These are phyloP conservation scores for Combretum micranthum DNA, from an alignment of 345 rosid genomes.

Conservation along the genomic window DNA sequence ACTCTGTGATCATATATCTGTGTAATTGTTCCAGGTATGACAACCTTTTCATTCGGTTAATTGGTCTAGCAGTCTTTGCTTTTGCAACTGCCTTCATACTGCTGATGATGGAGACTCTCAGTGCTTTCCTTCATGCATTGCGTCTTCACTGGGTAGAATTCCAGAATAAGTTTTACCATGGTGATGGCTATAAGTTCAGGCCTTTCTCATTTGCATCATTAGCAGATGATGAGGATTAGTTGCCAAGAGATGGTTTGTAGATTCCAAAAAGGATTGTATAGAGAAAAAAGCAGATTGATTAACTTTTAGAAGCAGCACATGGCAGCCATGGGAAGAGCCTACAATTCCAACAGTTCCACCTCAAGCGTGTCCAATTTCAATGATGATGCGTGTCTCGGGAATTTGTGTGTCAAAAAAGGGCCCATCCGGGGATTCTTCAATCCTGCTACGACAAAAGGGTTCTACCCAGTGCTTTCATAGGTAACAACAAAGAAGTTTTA, in stretches of 20 bases:
- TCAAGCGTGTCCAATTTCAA: too few species aligned
- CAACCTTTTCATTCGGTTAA: constrained; percentile 54
- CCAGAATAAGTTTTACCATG: constrained; percentile 82
- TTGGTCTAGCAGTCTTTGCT: constrained; percentile 81
- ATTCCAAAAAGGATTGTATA: neutral
- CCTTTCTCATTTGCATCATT: constrained; percentile 74
- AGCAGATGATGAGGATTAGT: constrained; percentile 60
- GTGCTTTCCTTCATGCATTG: constrained; percentile 92
- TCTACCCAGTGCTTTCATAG: too few species aligned
- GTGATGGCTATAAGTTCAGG: constrained; percentile 92
- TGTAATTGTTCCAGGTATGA: constrained; percentile 54
- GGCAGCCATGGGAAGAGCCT: constrained; percentile 1
- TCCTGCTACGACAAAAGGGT: too few species aligned
- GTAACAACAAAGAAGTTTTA: too few species aligned
- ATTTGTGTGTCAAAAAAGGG: too few species aligned
- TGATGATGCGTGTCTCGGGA: too few species aligned
- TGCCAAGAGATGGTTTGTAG: too few species aligned
- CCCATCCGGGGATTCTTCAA: too few species aligned
- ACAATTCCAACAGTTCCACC: too few species aligned
- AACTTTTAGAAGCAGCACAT: constrained; percentile 4
- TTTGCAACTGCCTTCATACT: constrained; percentile 92
- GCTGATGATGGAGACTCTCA: constrained; percentile 94
- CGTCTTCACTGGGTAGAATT: constrained; percentile 99
- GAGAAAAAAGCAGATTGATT: constrained; percentile 7
- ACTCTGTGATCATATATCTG: neutral